Conservation (phyloP, 257 asterid species). For the Solanum paucissectum region DNA sequence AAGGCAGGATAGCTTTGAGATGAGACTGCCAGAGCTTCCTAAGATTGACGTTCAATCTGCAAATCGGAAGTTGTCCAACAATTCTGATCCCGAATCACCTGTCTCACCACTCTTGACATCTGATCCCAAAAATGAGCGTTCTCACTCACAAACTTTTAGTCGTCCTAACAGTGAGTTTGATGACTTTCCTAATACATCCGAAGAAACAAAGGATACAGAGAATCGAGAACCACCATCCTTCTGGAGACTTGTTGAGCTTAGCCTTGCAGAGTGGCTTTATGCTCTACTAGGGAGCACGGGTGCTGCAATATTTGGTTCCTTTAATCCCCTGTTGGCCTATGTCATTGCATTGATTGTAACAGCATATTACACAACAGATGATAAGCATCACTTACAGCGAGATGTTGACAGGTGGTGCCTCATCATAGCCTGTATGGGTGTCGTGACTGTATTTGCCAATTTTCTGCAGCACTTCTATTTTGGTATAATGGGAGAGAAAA, state of each 20-base stretch:
- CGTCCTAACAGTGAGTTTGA: slow-evolving; percentile 69
- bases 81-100: slow-evolving; percentile 95
- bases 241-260: slow-evolving; percentile 96
- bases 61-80: slow-evolving; percentile 46
- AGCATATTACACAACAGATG: slow-evolving; percentile 61
- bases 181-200: slow-evolving; percentile 30
- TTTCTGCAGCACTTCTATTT: slow-evolving; percentile 97
- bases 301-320: slow-evolving; percentile 95
- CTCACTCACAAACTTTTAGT: slow-evolving; percentile 95
- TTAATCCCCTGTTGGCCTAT: slow-evolving; percentile 90
- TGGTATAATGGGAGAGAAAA: slow-evolving; percentile 99
- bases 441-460: slow-evolving; percentile 89
- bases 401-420: slow-evolving; percentile 91
- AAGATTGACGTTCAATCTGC: slow-evolving; percentile 85
- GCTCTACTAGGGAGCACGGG: slow-evolving; percentile 97
- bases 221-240: slow-evolving; percentile 67
- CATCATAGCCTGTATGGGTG: slow-evolving; percentile 90
- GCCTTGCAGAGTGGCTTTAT: slow-evolving; percentile 99
- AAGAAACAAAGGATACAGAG: slow-evolving; percentile 37
- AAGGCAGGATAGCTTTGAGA: slow-evolving; percentile 98
- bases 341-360: slow-evolving; percentile 82
- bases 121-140: slow-evolving; percentile 93
- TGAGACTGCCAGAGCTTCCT: slow-evolving; percentile 89
- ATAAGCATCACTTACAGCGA: slow-evolving; percentile 36
- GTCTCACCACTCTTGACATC: slow-evolving; percentile 99